Percentiles rank a stretch among this genome's conserved stretches.
phyloP scores from a whole-genome alignment of 257 asterid genomes.

The Mentha longifolia region DNA sequence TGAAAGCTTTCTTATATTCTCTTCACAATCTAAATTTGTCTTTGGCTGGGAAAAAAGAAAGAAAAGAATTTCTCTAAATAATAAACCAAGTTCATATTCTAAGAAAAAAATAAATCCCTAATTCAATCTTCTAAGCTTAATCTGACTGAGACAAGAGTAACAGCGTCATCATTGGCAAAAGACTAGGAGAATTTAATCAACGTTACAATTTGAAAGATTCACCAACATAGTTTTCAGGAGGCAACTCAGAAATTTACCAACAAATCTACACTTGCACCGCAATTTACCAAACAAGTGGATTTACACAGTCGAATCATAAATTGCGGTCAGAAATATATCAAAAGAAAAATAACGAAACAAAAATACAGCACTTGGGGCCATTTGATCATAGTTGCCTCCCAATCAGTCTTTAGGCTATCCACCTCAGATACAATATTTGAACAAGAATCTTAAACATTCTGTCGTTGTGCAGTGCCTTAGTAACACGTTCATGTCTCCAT shows the following conservation, averaged over 20 bases:
- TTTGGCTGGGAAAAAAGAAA: background rate
- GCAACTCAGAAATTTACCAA: constrained; percentile 33
- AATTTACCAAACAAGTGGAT: constrained; percentile 30
- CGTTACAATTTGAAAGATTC: constrained; percentile 17
- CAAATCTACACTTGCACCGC: constrained; percentile 33
- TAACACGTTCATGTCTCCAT: constrained; percentile 14
- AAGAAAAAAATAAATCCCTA: background rate
- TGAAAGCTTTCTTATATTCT: background rate
- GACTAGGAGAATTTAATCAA: background rate
- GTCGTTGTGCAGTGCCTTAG: constrained; percentile 18
- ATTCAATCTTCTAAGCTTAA: background rate
- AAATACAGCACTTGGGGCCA: constrained; percentile 28
- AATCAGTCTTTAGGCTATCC: constrained; percentile 26
- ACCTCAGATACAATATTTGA: constrained; percentile 33
- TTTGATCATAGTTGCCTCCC: constrained; percentile 36
- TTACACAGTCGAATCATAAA: constrained; percentile 33
- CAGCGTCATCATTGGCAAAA: background rate
- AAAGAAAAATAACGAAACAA: background rate
- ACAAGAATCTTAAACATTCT: constrained; percentile 28
- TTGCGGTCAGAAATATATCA: constrained; percentile 15
- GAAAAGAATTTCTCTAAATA: background rate
- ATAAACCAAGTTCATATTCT: background rate
- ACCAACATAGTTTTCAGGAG: constrained; percentile 29
- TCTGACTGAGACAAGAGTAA: background rate
- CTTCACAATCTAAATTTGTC: background rate